phyloP scores from a whole-genome alignment of 2,329 filamentous ascomycete species.

The Rhynchosporium agropyri region DNA sequence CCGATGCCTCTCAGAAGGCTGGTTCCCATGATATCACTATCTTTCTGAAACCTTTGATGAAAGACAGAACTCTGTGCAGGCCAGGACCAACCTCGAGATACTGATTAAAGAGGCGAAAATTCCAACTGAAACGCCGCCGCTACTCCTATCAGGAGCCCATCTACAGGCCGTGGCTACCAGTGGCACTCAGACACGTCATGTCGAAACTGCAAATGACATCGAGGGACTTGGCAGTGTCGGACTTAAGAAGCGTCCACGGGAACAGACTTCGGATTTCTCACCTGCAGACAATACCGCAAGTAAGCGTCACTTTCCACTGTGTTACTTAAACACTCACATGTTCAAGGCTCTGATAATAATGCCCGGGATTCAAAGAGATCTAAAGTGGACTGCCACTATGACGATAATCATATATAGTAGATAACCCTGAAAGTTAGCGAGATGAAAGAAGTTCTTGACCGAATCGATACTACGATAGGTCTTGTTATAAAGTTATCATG shows the following conservation, averaged over 20 bases:
- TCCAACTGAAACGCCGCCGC: not conserved
- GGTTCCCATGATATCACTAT: conserved; percentile 1
- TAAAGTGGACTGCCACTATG: conserved; percentile 14
- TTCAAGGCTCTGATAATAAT: conserved; percentile 8
- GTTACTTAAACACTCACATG: conserved; percentile 5
- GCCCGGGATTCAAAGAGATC: conserved; percentile 11
- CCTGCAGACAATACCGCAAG: not conserved
- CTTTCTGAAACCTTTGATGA: not conserved
- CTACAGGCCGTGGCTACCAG: not conserved
- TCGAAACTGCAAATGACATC: not conserved
- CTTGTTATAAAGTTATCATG: conserved; percentile 3
- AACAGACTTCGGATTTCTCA: conserved; percentile 5
- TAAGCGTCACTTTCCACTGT: conserved; percentile 1
- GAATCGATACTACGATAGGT: conserved; percentile 11
- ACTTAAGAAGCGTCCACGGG: not conserved
- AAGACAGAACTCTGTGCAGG: not conserved
- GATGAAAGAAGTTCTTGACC: conserved; percentile 10
- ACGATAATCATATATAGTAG: conserved; percentile 11
- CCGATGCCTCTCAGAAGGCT: conserved; percentile 1
- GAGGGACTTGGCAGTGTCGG: not conserved
- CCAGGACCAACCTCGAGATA: not conserved
- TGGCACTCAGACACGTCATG: not conserved
- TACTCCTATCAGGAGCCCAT: not conserved
- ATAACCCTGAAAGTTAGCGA: conserved; percentile 12
- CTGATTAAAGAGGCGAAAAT: conserved; percentile 4